These are phyloP conservation scores for Hypseocharis bilobata DNA, from an alignment of 441 rosid genomes.

Conservation along the genomic window DNA sequence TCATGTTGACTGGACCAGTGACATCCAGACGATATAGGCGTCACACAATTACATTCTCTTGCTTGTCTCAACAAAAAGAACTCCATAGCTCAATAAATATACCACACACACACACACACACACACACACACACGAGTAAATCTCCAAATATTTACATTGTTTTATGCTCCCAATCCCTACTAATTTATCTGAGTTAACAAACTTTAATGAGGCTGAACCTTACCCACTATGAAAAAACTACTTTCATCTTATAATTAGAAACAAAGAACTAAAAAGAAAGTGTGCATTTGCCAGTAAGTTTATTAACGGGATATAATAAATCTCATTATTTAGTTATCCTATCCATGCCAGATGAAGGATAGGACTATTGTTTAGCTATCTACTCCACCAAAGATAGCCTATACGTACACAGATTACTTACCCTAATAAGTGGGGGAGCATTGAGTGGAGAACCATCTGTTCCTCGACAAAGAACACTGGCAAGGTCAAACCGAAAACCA, in stretches of 20 bases:
- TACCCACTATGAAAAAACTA: too few relatives aligned
- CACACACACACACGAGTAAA: too few relatives aligned
- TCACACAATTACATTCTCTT: background rate
- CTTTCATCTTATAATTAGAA: too few relatives aligned
- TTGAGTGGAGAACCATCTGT: slow-evolving; percentile 75
- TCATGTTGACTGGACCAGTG: background rate
- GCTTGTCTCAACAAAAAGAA: background rate
- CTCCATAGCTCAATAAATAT: background rate
- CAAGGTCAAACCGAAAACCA: slow-evolving; percentile 92
- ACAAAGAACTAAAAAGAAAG: background rate
- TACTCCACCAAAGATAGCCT: background rate
- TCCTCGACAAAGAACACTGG: slow-evolving; percentile 88
- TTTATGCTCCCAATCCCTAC: background rate
- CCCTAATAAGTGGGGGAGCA: slow-evolving; percentile 77
- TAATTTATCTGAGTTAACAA: too few relatives aligned
- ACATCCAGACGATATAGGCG: background rate
- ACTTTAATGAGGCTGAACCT: too few relatives aligned
- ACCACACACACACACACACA: too few relatives aligned
- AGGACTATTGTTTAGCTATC: background rate
- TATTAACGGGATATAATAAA: background rate
- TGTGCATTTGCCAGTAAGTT: background rate
- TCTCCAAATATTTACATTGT: background rate
- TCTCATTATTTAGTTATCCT: background rate
- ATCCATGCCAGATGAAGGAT: background rate
- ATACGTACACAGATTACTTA: slow-evolving; percentile 23